These are phyloP conservation scores for Hevea brasiliensis DNA, from an alignment of 345 rosid species.

Conservation along the genomic window DNA sequence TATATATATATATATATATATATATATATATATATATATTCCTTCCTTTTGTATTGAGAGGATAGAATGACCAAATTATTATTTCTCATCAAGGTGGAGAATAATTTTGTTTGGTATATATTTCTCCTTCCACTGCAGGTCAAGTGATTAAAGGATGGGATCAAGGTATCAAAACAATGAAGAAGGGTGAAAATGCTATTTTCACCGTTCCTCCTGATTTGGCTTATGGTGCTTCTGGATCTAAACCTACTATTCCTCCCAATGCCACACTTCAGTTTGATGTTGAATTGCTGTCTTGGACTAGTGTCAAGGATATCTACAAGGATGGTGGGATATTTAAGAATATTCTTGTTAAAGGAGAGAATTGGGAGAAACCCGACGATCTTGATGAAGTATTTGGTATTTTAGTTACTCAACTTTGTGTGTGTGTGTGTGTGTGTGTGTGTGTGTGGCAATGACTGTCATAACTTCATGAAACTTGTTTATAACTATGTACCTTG, in stretches of 20 bases:
- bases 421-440: too few relatives aligned
- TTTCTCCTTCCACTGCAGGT: too few relatives aligned
- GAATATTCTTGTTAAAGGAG: conserved; percentile 63
- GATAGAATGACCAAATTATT: too few relatives aligned
- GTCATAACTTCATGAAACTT: background rate
- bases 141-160: conserved; percentile 99
- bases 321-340: conserved; percentile 84
- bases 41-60: too few relatives aligned
- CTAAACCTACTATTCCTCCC: conserved; percentile 87
- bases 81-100: too few relatives aligned
- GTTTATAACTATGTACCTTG: background rate
- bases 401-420: conserved; percentile 5
- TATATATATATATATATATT: too few relatives aligned
- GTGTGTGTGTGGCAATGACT: background rate
- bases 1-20: too few relatives aligned
- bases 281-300: conserved; percentile 76
- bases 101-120: too few relatives aligned
- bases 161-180: conserved; percentile 93
- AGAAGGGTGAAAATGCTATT: conserved; percentile 82
- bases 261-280: conserved; percentile 85
- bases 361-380: conserved; percentile 80
- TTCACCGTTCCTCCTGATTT: conserved; percentile 81
- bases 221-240: conserved; percentile 86
- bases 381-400: conserved; percentile 83
- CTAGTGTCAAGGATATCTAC: conserved; percentile 79